phyloP scores from a whole-genome alignment of 1,139 yeast genomes.

The Hansenula lynferdii region DNA sequence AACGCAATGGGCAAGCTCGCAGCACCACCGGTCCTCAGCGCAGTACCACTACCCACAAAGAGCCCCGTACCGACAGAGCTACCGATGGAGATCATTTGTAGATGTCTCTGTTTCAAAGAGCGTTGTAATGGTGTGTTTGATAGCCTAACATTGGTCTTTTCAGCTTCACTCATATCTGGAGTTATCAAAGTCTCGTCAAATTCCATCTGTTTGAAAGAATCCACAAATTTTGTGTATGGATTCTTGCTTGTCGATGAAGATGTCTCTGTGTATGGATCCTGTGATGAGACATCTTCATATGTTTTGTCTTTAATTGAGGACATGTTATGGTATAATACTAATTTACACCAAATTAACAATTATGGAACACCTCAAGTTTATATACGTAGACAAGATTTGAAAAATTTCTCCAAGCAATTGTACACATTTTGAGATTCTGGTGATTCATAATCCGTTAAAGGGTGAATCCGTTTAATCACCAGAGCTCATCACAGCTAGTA shows the following conservation, averaged over 20 bases:
- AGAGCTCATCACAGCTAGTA: no score
- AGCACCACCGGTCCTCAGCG: conserved; percentile 63
- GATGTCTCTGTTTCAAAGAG: conserved; percentile 35
- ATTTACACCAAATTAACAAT: no score
- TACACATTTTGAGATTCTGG: no score
- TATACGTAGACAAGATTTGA: no score
- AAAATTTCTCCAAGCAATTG: no score
- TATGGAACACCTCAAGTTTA: no score
- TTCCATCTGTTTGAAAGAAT: conserved; percentile 7
- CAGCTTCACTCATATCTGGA: conserved; percentile 14
- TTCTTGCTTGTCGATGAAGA: no score
- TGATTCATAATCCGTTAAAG: no score
- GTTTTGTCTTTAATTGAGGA: not conserved
- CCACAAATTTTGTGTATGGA: conserved; percentile 6
- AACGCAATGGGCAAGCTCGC: conserved; percentile 56
- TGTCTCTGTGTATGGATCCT: no score
- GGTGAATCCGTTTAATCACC: no score
- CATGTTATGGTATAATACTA: not conserved
- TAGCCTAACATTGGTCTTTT: conserved; percentile 10
- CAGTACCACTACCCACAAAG: conserved; percentile 57
- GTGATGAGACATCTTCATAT: not conserved
- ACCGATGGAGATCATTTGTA: conserved; percentile 66
- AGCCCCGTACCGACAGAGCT: conserved; percentile 66
- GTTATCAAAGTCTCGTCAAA: conserved; percentile 8
- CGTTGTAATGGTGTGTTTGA: conserved; percentile 24